phyloP scores from a whole-genome alignment of 164 flowering plant species.

The Liquidambar formosana region DNA sequence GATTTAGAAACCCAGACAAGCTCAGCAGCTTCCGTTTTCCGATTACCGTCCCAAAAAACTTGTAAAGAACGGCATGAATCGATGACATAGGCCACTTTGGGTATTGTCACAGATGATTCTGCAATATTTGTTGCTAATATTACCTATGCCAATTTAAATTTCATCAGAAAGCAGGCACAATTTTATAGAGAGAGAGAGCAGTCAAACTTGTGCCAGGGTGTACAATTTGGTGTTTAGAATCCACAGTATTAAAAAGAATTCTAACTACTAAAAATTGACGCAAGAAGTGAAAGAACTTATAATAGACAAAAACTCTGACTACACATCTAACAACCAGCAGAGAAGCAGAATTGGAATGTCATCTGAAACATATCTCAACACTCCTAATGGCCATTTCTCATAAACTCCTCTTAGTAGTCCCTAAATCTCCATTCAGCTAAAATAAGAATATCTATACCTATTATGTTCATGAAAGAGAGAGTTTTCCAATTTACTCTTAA shows the following conservation, averaged over 20 bases:
- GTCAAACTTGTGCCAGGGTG: background rate
- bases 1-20: slow-evolving; percentile 96
- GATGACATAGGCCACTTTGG: slow-evolving; percentile 91
- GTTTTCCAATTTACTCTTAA: background rate
- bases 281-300: background rate
- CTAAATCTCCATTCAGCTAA: background rate
- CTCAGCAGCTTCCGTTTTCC: slow-evolving; percentile 66
- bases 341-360: too few relatives aligned
- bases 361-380: too few relatives aligned
- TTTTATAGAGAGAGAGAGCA: background rate
- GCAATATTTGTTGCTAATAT: slow-evolving; percentile 98
- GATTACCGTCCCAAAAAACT: slow-evolving; percentile 73
- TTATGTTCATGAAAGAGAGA: background rate
- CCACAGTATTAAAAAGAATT: background rate
- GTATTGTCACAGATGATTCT: slow-evolving; percentile 98
- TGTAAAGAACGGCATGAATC: slow-evolving; percentile 95
- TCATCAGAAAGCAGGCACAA: background rate
- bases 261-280: background rate
- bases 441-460: background rate
- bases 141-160: slow-evolving; percentile 47
- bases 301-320: too few relatives aligned
- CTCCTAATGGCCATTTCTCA: background rate
- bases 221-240: background rate
- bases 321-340: too few relatives aligned
- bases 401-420: too few relatives aligned